Evolutionary conservation across 495 filamentous ascomycete genomes (phyloP), one percentile per base, ranked within the genome.

Genomic region (Aspergillus coremiiformis): DNA sequence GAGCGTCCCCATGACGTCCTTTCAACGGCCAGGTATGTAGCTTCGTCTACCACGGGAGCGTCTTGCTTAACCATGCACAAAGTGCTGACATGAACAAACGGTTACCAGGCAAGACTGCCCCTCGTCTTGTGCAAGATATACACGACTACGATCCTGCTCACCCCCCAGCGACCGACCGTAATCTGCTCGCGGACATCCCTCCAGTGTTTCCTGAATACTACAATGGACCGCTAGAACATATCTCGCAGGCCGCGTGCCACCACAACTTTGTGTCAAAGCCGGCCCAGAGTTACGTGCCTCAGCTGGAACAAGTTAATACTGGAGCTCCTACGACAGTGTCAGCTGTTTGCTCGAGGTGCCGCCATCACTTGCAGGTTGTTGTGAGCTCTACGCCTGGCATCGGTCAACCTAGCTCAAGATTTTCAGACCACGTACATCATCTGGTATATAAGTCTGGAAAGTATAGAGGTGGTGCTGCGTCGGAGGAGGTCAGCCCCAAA

Each of bases 61-160:
- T 6, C 20, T 41, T 21, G 17, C 37, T 41, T 41, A 5, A 41
- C 37, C 21, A 15, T 27, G 19, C 9, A 22, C 9, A 1, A 27
- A 17, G 20, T 26, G 32, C 15, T 59, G 42, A 55, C 26, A 37
- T 20, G 42, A 41, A 26, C 14, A 29, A 19, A 35, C 10, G 10
- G 2, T 20, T 43, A 5, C 49, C 11, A 81, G 83, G 83, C 54
- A 85, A 84, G 68, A 80, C 78, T 54, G 77, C 80, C 44, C 83
- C 82, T 9, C 77, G 78, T 43, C 72, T 86, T 46, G 65, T 79
- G 39, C 64, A 79, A 51, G 83, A 85, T 62, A 68, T 86, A 41
- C 51, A 70, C 20, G 55, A 64, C 26, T 84, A 83, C 57, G 81
- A 86, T 55, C 76, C 80, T 20, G 66, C 68, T 19, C 65, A 77